Conservation (phyloP, 106 monocot genomes). For the Iris macrosiphon region DNA sequence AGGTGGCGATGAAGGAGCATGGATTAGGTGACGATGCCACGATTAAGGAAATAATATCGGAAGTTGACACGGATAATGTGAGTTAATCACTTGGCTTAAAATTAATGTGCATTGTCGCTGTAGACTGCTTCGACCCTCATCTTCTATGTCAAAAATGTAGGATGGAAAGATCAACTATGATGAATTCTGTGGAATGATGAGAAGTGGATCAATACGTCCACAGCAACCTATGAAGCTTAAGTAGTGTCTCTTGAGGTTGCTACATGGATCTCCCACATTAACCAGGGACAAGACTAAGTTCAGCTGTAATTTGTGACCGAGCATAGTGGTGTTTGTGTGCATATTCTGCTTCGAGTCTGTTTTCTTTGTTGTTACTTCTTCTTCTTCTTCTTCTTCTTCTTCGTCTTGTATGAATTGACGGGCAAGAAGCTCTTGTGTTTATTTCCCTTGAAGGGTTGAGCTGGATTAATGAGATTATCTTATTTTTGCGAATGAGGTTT, state of each 20-base stretch:
- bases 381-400: too few relatives aligned
- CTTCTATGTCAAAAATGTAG: slow-evolving; percentile 7
- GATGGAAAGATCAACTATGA: slow-evolving; percentile 53
- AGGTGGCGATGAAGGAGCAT: slow-evolving; percentile 34
- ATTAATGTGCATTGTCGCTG: background rate
- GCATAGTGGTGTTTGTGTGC: too few relatives aligned
- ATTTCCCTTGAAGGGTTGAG: too few relatives aligned
- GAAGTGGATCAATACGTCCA: slow-evolving; percentile 25
- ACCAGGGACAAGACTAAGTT: too few relatives aligned
- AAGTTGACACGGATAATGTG: slow-evolving; percentile 56
- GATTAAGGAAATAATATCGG: slow-evolving; percentile 51
- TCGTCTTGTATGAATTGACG: too few relatives aligned
- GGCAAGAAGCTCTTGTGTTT: too few relatives aligned
- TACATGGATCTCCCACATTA: background rate
- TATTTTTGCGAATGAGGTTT: too few relatives aligned
- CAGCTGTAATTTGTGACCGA: too few relatives aligned
- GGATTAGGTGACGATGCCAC: slow-evolving; percentile 38
- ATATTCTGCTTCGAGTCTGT: too few relatives aligned
- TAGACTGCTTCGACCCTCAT: background rate
- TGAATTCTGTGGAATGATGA: slow-evolving; percentile 52
- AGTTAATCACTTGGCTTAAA: background rate
- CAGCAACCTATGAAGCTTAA: slow-evolving; percentile 28
- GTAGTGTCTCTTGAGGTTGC: background rate
- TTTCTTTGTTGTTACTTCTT: too few relatives aligned
- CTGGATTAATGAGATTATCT: too few relatives aligned